Conservation (phyloP, 768 basidiomycete species). For the Daedaleopsis sinensis region DNA sequence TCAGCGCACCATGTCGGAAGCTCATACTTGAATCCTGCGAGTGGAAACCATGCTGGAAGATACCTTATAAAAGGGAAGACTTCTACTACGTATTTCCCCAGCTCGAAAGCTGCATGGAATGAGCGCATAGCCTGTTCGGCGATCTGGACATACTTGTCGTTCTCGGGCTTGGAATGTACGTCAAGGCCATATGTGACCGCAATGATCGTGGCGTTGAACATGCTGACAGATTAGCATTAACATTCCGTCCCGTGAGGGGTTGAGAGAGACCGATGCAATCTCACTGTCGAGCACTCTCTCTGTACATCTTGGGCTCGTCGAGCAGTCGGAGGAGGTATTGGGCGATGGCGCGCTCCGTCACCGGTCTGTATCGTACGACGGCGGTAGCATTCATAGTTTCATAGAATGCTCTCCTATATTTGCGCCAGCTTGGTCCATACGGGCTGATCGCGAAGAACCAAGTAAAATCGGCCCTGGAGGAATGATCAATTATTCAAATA, state of each 20-base stretch:
- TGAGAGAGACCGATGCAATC: constrained; percentile 21
- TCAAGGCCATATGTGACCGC: constrained; percentile 49
- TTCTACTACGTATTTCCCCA: constrained; percentile 49
- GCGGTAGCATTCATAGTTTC: not conserved
- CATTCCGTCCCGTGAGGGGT: not conserved
- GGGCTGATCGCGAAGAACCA: not conserved
- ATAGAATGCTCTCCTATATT: not conserved
- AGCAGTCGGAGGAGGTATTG: not conserved
- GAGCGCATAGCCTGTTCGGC: constrained; percentile 40
- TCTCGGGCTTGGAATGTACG: constrained; percentile 26
- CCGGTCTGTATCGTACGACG: not conserved
- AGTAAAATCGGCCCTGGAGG: not conserved
- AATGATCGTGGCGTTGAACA: constrained; percentile 39
- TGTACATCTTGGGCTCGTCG: not conserved
- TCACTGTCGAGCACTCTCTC: constrained; percentile 32
- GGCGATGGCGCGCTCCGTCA: not conserved
- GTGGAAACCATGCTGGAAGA: not conserved
- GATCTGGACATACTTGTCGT: constrained; percentile 46
- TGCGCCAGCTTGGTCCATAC: not conserved
- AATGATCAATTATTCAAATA: not conserved
- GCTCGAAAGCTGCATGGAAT: constrained; percentile 36
- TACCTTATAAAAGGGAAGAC: constrained; percentile 21
- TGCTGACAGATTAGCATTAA: not conserved
- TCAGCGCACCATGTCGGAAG: not conserved
- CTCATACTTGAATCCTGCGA: not conserved